Percentiles rank a stretch among this genome's conserved stretches.
Conservation (phyloP, 768 basidiomycete genomes). For the Rhodotorula toruloides region DNA sequence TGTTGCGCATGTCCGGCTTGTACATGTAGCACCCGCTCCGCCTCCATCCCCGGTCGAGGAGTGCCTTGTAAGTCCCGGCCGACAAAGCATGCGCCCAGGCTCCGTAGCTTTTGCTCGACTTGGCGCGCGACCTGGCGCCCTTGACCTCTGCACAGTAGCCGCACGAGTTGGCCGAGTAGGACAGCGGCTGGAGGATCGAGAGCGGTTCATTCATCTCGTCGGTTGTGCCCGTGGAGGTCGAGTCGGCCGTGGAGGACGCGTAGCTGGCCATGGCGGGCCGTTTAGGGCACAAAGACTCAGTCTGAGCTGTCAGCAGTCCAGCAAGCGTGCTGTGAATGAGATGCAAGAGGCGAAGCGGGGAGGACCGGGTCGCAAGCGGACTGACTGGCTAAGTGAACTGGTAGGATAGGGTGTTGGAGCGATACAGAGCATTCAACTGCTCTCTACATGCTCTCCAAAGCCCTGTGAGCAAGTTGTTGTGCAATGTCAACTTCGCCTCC, state of each 20-base stretch:
- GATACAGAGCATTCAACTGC: too few relatives aligned
- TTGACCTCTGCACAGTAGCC: slow-evolving; percentile 32
- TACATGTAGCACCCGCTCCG: slow-evolving; percentile 61
- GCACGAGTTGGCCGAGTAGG: slow-evolving; percentile 14
- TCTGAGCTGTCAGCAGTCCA: not conserved
- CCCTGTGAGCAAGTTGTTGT: too few relatives aligned
- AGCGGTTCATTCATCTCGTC: not conserved
- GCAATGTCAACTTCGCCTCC: too few relatives aligned
- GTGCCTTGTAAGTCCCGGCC: slow-evolving; percentile 46
- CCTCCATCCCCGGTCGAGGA: slow-evolving; percentile 49
- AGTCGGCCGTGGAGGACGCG: not conserved
- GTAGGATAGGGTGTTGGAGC: too few relatives aligned
- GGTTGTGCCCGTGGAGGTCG: not conserved
- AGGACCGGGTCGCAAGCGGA: too few relatives aligned
- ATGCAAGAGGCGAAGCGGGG: too few relatives aligned
- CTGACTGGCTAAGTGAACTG: too few relatives aligned
- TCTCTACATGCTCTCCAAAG: too few relatives aligned
- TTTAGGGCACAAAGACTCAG: not conserved
- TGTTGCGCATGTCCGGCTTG: slow-evolving; percentile 70
- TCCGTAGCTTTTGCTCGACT: slow-evolving; percentile 32
- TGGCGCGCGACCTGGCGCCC: slow-evolving; percentile 4
- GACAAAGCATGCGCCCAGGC: slow-evolving; percentile 31
- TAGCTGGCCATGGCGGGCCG: not conserved
- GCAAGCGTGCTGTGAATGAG: not conserved
- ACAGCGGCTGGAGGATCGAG: slow-evolving; percentile 31